Conservation (phyloP, 768 basidiomycete genomes). For the Candolleomyces aberdarensis region DNA sequence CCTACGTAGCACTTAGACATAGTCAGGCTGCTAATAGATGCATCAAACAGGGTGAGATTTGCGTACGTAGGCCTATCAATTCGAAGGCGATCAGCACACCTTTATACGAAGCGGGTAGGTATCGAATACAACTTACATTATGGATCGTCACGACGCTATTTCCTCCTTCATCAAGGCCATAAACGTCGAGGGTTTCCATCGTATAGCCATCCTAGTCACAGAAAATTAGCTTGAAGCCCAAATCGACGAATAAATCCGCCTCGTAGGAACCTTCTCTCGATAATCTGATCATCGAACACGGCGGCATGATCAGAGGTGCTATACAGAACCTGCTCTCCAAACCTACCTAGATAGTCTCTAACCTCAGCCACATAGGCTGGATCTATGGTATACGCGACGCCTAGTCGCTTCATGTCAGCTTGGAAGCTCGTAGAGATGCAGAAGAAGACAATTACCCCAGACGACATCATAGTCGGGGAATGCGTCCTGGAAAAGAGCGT, state of each 20-base stretch:
- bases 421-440: neutral
- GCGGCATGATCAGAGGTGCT: neutral
- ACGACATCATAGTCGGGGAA: constrained; percentile 75
- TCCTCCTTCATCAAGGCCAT: constrained; percentile 52
- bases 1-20: constrained; percentile 77
- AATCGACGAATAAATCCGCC: neutral
- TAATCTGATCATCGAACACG: constrained; percentile 49
- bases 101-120: neutral
- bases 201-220: constrained; percentile 84
- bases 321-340: neutral
- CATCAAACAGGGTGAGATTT: constrained; percentile 1
- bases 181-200: constrained; percentile 72
- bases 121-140: constrained; percentile 34
- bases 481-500: constrained; percentile 43
- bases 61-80: constrained; percentile 48
- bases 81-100: neutral
- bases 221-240: neutral
- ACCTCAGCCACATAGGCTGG: constrained; percentile 72
- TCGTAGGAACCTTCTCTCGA: constrained; percentile 66
- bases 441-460: constrained; percentile 59
- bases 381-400: constrained; percentile 87
- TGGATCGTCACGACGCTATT: constrained; percentile 54
- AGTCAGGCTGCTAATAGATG: neutral
- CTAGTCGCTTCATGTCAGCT: constrained; percentile 29
- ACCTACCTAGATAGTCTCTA: constrained; percentile 75